These are phyloP conservation scores for Pythium sukuiense DNA, from an alignment of 352 stramenopile genomes.

Conservation along the genomic window DNA sequence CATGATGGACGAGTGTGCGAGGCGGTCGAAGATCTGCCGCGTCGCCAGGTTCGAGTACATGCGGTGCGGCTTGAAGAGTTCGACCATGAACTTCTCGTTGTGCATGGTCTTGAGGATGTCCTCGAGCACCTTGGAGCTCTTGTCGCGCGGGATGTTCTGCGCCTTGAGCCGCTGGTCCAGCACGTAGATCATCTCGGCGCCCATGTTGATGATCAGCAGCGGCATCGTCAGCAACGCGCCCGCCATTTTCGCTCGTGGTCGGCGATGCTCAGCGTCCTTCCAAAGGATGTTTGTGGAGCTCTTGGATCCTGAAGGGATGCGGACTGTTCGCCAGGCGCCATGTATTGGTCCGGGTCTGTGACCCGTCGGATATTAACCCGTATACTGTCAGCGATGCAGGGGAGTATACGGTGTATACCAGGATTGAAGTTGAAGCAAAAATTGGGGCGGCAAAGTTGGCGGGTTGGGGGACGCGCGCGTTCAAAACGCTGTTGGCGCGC, in stretches of 20 bases:
- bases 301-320: slow-evolving; percentile 3
- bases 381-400: background rate
- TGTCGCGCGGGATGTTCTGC: slow-evolving; percentile 89
- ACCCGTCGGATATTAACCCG: background rate
- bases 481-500: background rate
- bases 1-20: slow-evolving; percentile 95
- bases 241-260: slow-evolving; percentile 33
- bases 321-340: too few species aligned
- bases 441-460: slow-evolving; percentile 4
- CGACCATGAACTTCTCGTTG: slow-evolving; percentile 89
- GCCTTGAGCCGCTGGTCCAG: slow-evolving; percentile 91
- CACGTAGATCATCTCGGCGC: slow-evolving; percentile 94
- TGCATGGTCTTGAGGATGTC: slow-evolving; percentile 94
- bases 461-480: background rate
- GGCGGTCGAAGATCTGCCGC: slow-evolving; percentile 89
- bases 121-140: slow-evolving; percentile 89
- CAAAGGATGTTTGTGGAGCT: background rate
- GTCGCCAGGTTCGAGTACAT: slow-evolving; percentile 91
- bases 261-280: background rate
- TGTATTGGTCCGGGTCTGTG: background rate
- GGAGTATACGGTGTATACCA: background rate
- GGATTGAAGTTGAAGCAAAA: slow-evolving; percentile 5
- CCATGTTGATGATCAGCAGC: slow-evolving; percentile 94
- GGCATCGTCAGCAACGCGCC: slow-evolving; percentile 87
- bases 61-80: slow-evolving; percentile 92